Conservation (phyloP, 2,329 filamentous ascomycete species). For the Pseudogymnoascus sp. region DNA sequence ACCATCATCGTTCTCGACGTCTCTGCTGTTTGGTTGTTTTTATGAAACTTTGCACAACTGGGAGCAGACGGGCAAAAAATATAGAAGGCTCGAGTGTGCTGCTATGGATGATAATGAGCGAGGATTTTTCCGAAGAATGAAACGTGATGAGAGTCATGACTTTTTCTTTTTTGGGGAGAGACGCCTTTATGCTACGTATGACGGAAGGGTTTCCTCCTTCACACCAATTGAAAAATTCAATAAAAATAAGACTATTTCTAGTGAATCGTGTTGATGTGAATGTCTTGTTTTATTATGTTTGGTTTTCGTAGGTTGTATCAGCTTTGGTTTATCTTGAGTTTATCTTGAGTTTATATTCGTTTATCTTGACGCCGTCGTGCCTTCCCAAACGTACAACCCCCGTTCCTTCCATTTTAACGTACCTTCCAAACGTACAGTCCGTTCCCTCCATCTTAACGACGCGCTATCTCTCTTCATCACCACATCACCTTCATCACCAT, state of each 20-base stretch:
- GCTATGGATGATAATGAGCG: conserved; percentile 7
- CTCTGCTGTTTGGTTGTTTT: conserved; percentile 7
- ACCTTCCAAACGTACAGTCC: not conserved
- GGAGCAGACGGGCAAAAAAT: conserved; percentile 4
- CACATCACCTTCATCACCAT: not conserved
- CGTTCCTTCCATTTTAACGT: not conserved
- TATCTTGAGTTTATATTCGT: not conserved
- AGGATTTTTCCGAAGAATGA: conserved; percentile 7
- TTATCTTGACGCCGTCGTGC: not conserved
- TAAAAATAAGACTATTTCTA: not conserved
- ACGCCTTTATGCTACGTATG: conserved; percentile 4
- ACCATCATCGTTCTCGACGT: conserved; percentile 6
- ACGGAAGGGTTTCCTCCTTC: conserved; percentile 3
- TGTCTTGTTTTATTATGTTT: not conserved
- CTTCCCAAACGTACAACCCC: not conserved
- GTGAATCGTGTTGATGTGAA: not conserved
- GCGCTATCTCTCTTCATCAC: not conserved
- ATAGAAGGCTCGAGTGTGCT: conserved; percentile 7
- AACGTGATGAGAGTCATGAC: conserved; percentile 6
- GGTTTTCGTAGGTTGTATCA: not conserved
- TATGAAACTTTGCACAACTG: conserved; percentile 7
- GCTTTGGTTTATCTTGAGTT: not conserved
- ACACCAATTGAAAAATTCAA: conserved; percentile 7
- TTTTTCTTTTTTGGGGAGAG: conserved; percentile 7
- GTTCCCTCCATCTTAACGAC: not conserved